Base-by-base conservation (phyloP, 495 filamentous ascomycete genomes). In the Oleoguttula mirabilis region DNA sequence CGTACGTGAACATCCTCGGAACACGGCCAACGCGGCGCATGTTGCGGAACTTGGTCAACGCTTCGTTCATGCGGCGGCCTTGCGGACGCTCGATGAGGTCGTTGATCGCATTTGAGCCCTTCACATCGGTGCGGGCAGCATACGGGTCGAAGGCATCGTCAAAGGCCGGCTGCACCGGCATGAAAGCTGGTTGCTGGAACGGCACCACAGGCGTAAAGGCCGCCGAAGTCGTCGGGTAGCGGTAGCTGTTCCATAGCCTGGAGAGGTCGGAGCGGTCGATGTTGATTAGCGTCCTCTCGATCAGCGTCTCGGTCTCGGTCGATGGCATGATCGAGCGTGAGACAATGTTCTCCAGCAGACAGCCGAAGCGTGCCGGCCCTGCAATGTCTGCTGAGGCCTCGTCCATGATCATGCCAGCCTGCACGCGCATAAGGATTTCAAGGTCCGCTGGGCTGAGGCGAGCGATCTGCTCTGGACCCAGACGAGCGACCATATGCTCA, bases 1-100 rank as follows among this genome's bases (percentile, higher is more conserved):
- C 84, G 54, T 96, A 93, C 20, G 87, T 93, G 60, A 92, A 85
- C 64, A 94, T 94, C 48, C 88, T 77, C 32, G 92, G 87, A 58
- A 94, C 84, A 54, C 84, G 79, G 45, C 88, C 87, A 60, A 79
- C 75, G 33, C 87, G 84, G 52, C 90, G 87, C 67, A 94, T 92
- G 64, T 93, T 93, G 41, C 78, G 78, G 60, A 96, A 84, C 52
- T 83, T 79, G 20, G 66, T 70, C 49, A 94, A 66, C 36, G 85
- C 82, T 48, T 94, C 87, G 45, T 80, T 79, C 34, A 94, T 73
- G 12, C 68, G 66, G 32, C 80, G 78, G 43, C 73, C 71, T 51
- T 76, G 75, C 45, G 68, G 73, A 43, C 74, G 69, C 59, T 95
- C 90, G 30, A 98, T 71, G 48, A 82, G 75, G 37, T 94, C 86